Percentiles rank a stretch among this genome's conserved stretches.
Evolutionary conservation across 2,329 filamentous ascomycete genomes (phyloP).

Genomic region (Dothiorella sarmentorum): DNA sequence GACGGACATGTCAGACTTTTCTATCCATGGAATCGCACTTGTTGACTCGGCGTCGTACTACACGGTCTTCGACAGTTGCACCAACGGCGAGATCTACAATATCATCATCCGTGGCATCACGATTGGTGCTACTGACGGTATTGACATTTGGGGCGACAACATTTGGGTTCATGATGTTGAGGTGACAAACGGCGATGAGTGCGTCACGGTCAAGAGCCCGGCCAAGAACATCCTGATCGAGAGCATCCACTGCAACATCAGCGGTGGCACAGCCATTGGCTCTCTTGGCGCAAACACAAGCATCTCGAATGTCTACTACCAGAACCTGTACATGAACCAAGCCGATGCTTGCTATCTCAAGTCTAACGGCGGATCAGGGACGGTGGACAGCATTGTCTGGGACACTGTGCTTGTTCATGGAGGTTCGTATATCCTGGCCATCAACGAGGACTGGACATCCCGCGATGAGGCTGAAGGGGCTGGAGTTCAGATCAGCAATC

Average conservation of each 20-base stretch:
- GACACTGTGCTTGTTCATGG: background rate
- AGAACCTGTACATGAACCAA: constrained; percentile 23
- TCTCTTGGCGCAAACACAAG: constrained; percentile 19
- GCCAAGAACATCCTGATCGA: constrained; percentile 25
- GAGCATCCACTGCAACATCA: constrained; percentile 23
- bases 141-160: constrained; percentile 22
- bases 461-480: background rate
- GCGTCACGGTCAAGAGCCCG: constrained; percentile 23
- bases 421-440: background rate
- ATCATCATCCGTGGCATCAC: constrained; percentile 22
- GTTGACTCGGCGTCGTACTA: constrained; percentile 21
- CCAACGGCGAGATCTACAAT: constrained; percentile 22
- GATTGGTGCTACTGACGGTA: constrained; percentile 23
- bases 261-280: constrained; percentile 22
- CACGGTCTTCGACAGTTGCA: constrained; percentile 21
- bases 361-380: background rate
- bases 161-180: constrained; percentile 24
- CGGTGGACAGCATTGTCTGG: background rate
- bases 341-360: constrained; percentile 11
- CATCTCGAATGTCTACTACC: constrained; percentile 22
- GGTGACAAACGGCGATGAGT: constrained; percentile 25
- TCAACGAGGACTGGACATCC: background rate
- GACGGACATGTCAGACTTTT: background rate
- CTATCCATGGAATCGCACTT: background rate
- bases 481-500: background rate